phyloP scores from a whole-genome alignment of 805 yeast genomes.

The Spathaspora passalidarum region DNA sequence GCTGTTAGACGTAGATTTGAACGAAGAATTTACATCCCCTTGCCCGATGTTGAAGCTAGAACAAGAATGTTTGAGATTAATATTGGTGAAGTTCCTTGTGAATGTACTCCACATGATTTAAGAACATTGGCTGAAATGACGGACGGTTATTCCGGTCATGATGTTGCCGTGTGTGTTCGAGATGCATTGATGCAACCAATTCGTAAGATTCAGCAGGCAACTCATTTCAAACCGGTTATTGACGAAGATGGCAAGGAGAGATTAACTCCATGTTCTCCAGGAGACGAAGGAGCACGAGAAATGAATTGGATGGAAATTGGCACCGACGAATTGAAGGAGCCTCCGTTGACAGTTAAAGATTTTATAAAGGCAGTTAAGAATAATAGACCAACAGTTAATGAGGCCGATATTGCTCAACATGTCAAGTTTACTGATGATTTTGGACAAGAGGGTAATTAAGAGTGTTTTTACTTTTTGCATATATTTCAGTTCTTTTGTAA shows the following conservation, averaged over 20 bases:
- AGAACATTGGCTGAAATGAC: conserved; percentile 86
- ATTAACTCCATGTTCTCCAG: conserved; percentile 94
- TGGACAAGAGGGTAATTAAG: conserved; percentile 91
- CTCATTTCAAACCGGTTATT: conserved; percentile 75
- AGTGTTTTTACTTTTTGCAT: not conserved
- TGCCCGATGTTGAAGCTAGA: conserved; percentile 93
- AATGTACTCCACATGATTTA: conserved; percentile 68
- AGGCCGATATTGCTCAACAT: conserved; percentile 76
- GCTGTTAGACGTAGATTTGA: conserved; percentile 97
- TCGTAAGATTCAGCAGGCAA: conserved; percentile 90
- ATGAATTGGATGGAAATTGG: conserved; percentile 92
- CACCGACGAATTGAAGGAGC: conserved; percentile 86
- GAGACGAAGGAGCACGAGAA: conserved; percentile 82
- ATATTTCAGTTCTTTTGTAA: not conserved
- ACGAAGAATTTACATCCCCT: conserved; percentile 87
- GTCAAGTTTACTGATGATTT: conserved; percentile 88
- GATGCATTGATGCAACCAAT: conserved; percentile 99
- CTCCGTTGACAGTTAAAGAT: conserved; percentile 85
- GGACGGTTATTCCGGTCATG: conserved; percentile 97
- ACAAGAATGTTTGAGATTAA: conserved; percentile 91
- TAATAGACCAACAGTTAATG: conserved; percentile 93
- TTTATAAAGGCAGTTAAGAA: conserved; percentile 88
- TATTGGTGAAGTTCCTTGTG: conserved; percentile 87
- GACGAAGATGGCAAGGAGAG: conserved; percentile 43
- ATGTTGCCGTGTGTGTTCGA: conserved; percentile 91